phyloP scores from a whole-genome alignment of 495 filamentous ascomycete species.

The Aspergillus heteromorphus region DNA sequence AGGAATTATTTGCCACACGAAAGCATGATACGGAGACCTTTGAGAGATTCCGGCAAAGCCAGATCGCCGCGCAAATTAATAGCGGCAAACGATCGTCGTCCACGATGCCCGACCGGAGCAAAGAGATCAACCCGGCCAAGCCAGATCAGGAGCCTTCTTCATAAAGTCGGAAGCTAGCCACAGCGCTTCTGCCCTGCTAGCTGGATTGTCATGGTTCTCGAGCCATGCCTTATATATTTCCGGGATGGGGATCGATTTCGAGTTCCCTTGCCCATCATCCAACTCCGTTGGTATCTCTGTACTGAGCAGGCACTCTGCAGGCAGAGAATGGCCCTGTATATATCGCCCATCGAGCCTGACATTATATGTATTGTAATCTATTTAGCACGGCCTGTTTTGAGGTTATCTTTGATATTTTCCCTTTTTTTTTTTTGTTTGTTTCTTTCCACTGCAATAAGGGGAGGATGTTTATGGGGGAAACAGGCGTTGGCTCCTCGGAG shows the following conservation, averaged over 20 bases:
- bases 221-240: not conserved
- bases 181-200: not conserved
- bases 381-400: not conserved
- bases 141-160: constrained; percentile 1
- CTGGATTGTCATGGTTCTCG: too few relatives aligned
- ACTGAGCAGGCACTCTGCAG: not conserved
- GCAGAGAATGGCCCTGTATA: not conserved
- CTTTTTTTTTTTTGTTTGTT: not conserved
- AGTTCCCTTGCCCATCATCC: not conserved
- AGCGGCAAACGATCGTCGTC: constrained; percentile 25
- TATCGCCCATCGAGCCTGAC: not conserved
- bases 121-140: not conserved
- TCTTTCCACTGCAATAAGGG: not conserved
- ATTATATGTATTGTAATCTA: not conserved
- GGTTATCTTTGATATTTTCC: not conserved
- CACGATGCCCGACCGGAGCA: not conserved
- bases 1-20: constrained; percentile 46
- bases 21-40: constrained; percentile 56
- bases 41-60: constrained; percentile 59
- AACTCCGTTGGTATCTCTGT: not conserved
- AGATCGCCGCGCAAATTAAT: constrained; percentile 62
- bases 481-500: not conserved
- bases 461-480: not conserved
- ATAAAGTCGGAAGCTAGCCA: not conserved
- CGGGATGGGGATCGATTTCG: not conserved